A percentile compares a stretch with the other conserved stretches of the same genome.
phyloP scores from a whole-genome alignment of 768 basidiomycete genomes.

The Hygrocybe punicea region DNA sequence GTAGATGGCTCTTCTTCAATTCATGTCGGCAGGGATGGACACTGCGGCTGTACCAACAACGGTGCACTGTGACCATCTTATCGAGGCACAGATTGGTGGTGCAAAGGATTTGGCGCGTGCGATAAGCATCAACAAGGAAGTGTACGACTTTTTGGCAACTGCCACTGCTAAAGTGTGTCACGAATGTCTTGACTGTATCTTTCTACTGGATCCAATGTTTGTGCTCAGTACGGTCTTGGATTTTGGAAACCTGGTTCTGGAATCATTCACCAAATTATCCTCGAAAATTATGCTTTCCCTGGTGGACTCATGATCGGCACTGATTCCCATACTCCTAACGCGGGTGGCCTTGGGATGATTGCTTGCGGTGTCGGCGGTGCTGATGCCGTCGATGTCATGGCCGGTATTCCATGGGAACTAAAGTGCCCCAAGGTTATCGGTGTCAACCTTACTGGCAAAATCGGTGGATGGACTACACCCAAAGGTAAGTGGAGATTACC shows the following conservation, averaged over 20 bases:
- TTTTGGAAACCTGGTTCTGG: conserved; percentile 99
- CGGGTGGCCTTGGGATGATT: conserved; percentile 98
- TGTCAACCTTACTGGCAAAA: conserved; percentile 93
- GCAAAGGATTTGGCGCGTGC: conserved; percentile 91
- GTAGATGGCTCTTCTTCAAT: conserved; percentile 98
- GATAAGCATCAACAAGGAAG: conserved; percentile 93
- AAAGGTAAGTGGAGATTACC: conserved; percentile 66
- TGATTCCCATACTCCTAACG: conserved; percentile 98
- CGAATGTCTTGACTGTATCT: not conserved
- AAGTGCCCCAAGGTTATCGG: conserved; percentile 99
- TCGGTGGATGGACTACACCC: conserved; percentile 94
- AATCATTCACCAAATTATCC: conserved; percentile 98
- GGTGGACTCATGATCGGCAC: conserved; percentile 99
- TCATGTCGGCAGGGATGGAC: conserved; percentile 99
- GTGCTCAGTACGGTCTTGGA: conserved; percentile 84
- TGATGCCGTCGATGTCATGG: conserved; percentile 99
- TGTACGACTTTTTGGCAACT: conserved; percentile 98
- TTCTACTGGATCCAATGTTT: not conserved
- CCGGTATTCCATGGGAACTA: conserved; percentile 95
- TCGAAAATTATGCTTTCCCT: conserved; percentile 99
- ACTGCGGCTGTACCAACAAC: conserved; percentile 97
- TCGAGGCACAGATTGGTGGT: conserved; percentile 95
- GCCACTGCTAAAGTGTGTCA: conserved; percentile 79
- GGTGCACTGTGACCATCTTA: conserved; percentile 98
- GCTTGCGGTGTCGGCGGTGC: conserved; percentile 99